phyloP scores from a whole-genome alignment of 345 rosid species.

The Salix koriyanagi region DNA sequence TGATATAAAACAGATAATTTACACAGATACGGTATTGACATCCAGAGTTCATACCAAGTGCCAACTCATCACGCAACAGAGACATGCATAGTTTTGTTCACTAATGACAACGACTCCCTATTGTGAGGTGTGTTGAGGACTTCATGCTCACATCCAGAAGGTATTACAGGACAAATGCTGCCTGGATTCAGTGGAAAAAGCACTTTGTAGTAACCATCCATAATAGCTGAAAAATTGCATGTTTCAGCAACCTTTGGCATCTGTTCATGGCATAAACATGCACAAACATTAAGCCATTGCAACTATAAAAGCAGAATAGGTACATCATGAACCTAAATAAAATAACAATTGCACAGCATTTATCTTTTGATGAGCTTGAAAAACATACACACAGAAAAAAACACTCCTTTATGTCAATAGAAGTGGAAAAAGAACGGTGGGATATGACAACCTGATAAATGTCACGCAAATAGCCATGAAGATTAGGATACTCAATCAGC shows the following conservation, averaged over 20 bases:
- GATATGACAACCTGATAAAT: slow-evolving; percentile 62
- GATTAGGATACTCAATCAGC: slow-evolving; percentile 64
- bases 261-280: slow-evolving; percentile 24
- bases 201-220: slow-evolving; percentile 77
- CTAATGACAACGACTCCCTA: slow-evolving; percentile 40
- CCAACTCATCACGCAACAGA: slow-evolving; percentile 2
- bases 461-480: slow-evolving; percentile 60
- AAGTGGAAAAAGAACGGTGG: background rate
- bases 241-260: slow-evolving; percentile 75
- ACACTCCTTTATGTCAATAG: background rate
- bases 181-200: slow-evolving; percentile 88
- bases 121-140: slow-evolving; percentile 51
- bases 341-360: too few relatives aligned
- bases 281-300: background rate
- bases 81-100: slow-evolving; percentile 15
- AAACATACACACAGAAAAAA: background rate
- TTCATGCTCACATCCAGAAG: slow-evolving; percentile 46
- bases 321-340: background rate
- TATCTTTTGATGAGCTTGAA: background rate
- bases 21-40: too few relatives aligned
- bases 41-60: background rate
- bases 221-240: slow-evolving; percentile 59
- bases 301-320: background rate
- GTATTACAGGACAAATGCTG: slow-evolving; percentile 55
- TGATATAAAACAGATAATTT: too few relatives aligned